phyloP scores from a whole-genome alignment of 208 protist species.

The Plasmodiophora brassicae region DNA sequence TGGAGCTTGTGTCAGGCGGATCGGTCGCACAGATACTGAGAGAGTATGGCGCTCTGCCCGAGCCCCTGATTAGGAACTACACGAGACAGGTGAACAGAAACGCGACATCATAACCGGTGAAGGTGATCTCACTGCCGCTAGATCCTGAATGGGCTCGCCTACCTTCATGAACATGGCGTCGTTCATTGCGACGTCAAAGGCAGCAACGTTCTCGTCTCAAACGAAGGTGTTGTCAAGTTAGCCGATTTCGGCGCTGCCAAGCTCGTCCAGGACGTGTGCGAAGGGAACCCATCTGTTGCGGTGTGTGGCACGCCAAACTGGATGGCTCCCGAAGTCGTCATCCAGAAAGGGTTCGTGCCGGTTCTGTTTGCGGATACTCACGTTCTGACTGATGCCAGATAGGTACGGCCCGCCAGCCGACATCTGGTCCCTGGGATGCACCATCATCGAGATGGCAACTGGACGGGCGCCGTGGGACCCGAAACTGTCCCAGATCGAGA shows the following conservation, averaged over 20 bases:
- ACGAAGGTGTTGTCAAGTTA: slow-evolving; percentile 50
- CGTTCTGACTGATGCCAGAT: not conserved
- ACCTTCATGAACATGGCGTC: not conserved
- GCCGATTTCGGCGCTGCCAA: slow-evolving; percentile 55
- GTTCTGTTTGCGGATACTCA: not conserved
- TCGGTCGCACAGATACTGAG: not conserved
- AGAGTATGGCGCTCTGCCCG: slow-evolving; percentile 11
- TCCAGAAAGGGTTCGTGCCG: not conserved
- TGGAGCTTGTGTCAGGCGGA: not conserved
- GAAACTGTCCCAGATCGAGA: not conserved
- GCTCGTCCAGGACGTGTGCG: not conserved
- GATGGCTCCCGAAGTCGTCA: slow-evolving; percentile 62
- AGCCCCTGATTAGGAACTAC: not conserved
- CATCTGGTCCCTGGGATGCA: slow-evolving; percentile 44
- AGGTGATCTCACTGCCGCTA: not conserved
- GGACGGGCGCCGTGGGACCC: not conserved
- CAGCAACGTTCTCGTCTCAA: slow-evolving; percentile 48
- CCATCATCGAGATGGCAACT: slow-evolving; percentile 41
- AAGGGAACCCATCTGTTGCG: not conserved
- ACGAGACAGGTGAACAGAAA: not conserved
- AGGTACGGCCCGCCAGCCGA: slow-evolving; percentile 30
- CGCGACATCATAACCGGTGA: not conserved
- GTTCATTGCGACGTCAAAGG: slow-evolving; percentile 50
- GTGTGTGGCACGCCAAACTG: slow-evolving; percentile 55
- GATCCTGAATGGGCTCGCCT: not conserved